phyloP scores from a whole-genome alignment of 2,329 filamentous ascomycete species.

The Didymella pomorum region DNA sequence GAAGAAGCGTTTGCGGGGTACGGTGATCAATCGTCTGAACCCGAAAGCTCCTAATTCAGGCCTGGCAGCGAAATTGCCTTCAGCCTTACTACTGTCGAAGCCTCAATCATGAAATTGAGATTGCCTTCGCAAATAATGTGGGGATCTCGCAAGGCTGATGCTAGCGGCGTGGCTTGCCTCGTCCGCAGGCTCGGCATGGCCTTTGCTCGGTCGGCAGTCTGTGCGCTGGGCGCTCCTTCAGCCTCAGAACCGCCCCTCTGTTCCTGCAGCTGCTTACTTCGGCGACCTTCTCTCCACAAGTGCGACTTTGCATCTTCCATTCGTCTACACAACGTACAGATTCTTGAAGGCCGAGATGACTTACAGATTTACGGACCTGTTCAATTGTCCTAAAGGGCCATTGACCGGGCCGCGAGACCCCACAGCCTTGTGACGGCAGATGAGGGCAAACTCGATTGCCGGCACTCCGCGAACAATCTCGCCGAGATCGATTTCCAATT shows the following conservation, averaged over 20 bases:
- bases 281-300: not conserved
- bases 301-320: not conserved
- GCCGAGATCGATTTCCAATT: conserved; percentile 12
- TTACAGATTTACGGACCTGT: not conserved
- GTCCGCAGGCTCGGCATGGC: not conserved
- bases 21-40: not conserved
- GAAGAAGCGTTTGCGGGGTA: not conserved
- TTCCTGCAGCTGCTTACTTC: conserved; percentile 6
- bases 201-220: not conserved
- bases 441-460: conserved; percentile 12
- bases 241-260: conserved; percentile 1
- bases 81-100: not conserved
- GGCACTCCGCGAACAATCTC: conserved; percentile 5
- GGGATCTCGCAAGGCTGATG: not conserved
- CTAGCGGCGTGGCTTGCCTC: not conserved
- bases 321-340: not conserved
- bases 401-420: not conserved
- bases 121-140: not conserved
- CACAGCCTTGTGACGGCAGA: conserved; percentile 13
- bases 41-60: not conserved
- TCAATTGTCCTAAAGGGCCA: not conserved
- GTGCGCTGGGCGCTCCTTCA: not conserved
- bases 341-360: not conserved
- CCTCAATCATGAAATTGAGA: not conserved
- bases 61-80: not conserved